phyloP scores from a whole-genome alignment of 1,139 yeast genomes.

The Suhomyces terraborum region DNA sequence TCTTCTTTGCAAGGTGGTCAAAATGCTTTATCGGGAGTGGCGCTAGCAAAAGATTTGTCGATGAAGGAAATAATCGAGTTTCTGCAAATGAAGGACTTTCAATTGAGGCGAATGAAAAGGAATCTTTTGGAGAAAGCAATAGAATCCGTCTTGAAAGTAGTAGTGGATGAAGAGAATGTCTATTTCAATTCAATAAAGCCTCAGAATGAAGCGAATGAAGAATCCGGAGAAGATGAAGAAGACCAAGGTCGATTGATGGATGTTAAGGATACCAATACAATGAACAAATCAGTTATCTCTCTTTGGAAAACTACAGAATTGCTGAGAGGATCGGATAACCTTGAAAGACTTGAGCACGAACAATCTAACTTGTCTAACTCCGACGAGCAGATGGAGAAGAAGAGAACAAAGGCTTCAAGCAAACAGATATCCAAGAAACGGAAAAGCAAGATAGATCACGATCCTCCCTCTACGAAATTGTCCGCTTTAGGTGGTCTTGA shows the following conservation, averaged over 20 bases:
- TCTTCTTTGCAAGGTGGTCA: conserved; percentile 18
- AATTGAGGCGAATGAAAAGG: conserved; percentile 68
- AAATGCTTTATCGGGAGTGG: conserved; percentile 46
- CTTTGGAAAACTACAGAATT: conserved; percentile 54
- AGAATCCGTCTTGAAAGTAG: conserved; percentile 53
- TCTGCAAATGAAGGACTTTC: conserved; percentile 61
- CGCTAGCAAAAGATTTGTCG: conserved; percentile 61
- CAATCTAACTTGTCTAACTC: conserved; percentile 8
- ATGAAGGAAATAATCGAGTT: conserved; percentile 53
- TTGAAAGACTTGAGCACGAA: conserved; percentile 14
- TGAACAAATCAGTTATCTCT: conserved; percentile 75
- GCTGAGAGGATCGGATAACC: neutral
- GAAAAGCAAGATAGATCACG: conserved; percentile 55
- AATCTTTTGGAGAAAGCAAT: conserved; percentile 56
- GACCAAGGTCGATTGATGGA: conserved; percentile 59
- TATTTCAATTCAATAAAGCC: conserved; percentile 35
- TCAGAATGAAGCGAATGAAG: neutral
- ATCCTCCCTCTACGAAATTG: conserved; percentile 69
- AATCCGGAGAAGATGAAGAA: conserved; percentile 31
- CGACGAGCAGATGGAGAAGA: conserved; percentile 24
- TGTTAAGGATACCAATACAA: conserved; percentile 57
- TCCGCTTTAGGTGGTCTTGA: conserved; percentile 90
- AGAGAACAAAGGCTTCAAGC: conserved; percentile 33
- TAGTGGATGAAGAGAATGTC: conserved; percentile 43
- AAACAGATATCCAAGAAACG: conserved; percentile 36